Percentiles rank a stretch among this genome's conserved stretches.
Evolutionary conservation across 2,329 filamentous ascomycete genomes (phyloP).

Genomic region (Diplodia sapinea): DNA sequence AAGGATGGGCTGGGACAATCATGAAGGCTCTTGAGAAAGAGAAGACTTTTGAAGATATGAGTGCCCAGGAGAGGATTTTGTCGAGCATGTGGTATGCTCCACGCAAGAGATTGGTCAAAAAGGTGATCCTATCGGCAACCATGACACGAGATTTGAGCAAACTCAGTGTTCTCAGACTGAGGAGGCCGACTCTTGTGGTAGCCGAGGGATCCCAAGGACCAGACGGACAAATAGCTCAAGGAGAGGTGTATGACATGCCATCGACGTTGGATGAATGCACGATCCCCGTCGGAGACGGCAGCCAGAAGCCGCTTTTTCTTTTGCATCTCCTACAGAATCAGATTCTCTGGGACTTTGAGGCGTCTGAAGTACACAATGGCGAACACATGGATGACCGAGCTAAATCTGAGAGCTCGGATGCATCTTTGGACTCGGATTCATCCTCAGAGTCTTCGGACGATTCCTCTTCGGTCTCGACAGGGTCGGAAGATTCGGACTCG

Average conservation of each 20-base stretch:
- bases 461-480: conserved; percentile 35
- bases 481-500: conserved; percentile 37
- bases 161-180: conserved; percentile 73
- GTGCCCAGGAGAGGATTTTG: conserved; percentile 60
- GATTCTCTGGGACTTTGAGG: conserved; percentile 43
- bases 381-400: not conserved
- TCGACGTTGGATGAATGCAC: conserved; percentile 54
- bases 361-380: not conserved
- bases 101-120: conserved; percentile 63
- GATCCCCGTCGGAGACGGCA: conserved; percentile 57
- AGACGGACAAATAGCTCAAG: conserved; percentile 33
- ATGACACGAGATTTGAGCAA: conserved; percentile 87
- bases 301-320: conserved; percentile 77
- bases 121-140: conserved; percentile 88
- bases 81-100: conserved; percentile 50
- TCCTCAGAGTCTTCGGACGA: conserved; percentile 32
- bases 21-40: conserved; percentile 65
- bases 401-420: not conserved
- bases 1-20: conserved; percentile 82
- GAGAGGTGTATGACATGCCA: conserved; percentile 62
- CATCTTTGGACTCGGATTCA: conserved; percentile 33
- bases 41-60: conserved; percentile 54
- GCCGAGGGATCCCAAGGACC: conserved; percentile 62
- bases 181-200: conserved; percentile 75
- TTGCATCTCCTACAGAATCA: conserved; percentile 71